Conservation (phyloP, 495 filamentous ascomycete genomes). For the Xylaria nigripes region DNA sequence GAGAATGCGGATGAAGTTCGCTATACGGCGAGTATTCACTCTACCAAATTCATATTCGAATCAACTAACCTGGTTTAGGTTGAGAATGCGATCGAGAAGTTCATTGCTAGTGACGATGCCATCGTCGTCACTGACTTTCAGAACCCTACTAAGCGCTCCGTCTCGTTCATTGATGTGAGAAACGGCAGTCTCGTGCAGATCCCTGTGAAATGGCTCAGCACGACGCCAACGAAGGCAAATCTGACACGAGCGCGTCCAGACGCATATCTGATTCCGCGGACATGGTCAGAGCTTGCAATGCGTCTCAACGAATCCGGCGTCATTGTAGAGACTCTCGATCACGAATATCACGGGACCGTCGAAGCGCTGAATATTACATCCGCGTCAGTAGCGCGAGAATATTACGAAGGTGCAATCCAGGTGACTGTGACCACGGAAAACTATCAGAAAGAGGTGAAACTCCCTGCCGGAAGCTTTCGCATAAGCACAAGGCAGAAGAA, state of each 20-base stretch:
- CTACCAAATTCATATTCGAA: not conserved
- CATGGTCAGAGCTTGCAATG: constrained; percentile 23
- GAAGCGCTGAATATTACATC: constrained; percentile 22
- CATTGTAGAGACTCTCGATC: constrained; percentile 20
- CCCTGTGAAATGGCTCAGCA: constrained; percentile 25
- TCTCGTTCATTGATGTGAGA: constrained; percentile 17
- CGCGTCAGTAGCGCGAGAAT: constrained; percentile 13
- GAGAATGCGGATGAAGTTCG: constrained; percentile 24
- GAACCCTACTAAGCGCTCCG: constrained; percentile 14
- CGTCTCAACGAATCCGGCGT: constrained; percentile 21
- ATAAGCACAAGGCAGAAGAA: constrained; percentile 22
- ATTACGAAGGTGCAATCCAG: constrained; percentile 29
- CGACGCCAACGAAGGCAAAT: constrained; percentile 27
- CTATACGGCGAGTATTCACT: constrained; percentile 12
- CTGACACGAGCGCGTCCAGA: constrained; percentile 23
- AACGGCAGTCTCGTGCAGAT: constrained; percentile 16
- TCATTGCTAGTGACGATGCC: constrained; percentile 17
- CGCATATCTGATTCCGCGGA: constrained; percentile 27
- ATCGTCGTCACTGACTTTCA: constrained; percentile 26
- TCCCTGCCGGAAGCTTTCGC: constrained; percentile 23
- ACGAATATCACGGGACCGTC: constrained; percentile 20
- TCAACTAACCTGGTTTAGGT: constrained; percentile 10
- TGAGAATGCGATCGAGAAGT: constrained; percentile 19
- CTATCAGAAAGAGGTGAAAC: constrained; percentile 9
- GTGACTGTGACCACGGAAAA: constrained; percentile 23